phyloP scores from a whole-genome alignment of 2,329 filamentous ascomycete species.

The Balansia obtecta region DNA sequence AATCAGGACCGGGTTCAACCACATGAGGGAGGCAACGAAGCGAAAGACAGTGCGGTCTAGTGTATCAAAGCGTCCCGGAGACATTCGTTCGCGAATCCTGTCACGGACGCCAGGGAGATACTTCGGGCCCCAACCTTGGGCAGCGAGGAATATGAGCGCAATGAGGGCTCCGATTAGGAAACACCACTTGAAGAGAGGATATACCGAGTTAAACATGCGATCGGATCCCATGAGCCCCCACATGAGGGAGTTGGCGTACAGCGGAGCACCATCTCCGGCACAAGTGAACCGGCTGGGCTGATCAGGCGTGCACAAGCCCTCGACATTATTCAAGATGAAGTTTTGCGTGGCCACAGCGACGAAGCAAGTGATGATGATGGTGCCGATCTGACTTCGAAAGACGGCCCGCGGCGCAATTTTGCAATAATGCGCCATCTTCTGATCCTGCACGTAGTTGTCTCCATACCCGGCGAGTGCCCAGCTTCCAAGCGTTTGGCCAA shows the following conservation, averaged over 20 bases:
- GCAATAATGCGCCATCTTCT: slow-evolving; percentile 39
- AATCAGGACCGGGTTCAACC: slow-evolving; percentile 28
- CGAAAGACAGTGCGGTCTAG: slow-evolving; percentile 26
- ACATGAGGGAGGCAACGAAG: slow-evolving; percentile 25
- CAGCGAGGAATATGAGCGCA: slow-evolving; percentile 20
- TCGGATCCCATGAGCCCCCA: slow-evolving; percentile 40
- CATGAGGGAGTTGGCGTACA: slow-evolving; percentile 22
- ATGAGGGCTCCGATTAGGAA: slow-evolving; percentile 28
- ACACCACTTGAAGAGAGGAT: slow-evolving; percentile 27
- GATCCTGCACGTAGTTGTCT: slow-evolving; percentile 31
- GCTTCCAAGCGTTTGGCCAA: slow-evolving; percentile 13
- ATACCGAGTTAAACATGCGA: slow-evolving; percentile 29
- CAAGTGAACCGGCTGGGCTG: slow-evolving; percentile 33
- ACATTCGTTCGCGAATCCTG: slow-evolving; percentile 17
- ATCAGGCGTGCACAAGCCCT: slow-evolving; percentile 17
- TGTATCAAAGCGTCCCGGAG: slow-evolving; percentile 17
- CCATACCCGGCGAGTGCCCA: slow-evolving; percentile 21
- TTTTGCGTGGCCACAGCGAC: slow-evolving; percentile 31
- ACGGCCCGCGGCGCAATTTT: slow-evolving; percentile 35
- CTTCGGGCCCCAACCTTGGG: slow-evolving; percentile 8
- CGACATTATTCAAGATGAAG: slow-evolving; percentile 26
- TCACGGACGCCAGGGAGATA: slow-evolving; percentile 18
- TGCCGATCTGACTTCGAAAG: slow-evolving; percentile 34
- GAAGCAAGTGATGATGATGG: slow-evolving; percentile 33
- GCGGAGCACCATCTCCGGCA: slow-evolving; percentile 34